Evolutionary conservation across 257 asterid species (phyloP).

Genomic region (Nyctanthes arbortristis): DNA sequence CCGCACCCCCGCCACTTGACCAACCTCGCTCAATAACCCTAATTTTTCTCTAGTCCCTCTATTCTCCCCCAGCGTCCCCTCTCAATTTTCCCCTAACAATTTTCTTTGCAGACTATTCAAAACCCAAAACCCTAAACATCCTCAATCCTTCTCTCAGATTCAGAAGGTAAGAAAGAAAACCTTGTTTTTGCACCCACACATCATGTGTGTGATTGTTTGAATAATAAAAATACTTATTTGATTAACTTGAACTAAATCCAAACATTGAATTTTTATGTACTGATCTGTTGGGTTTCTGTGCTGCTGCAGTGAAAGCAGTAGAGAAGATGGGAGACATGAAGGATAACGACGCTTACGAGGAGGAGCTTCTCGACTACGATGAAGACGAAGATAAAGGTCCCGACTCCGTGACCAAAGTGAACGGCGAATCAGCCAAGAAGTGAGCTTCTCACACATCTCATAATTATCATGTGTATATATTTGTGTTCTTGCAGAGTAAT

Average conservation of each 20-base stretch:
- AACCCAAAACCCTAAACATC: background rate
- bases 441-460: background rate
- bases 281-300: background rate
- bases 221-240: background rate
- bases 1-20: background rate
- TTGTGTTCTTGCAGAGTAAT: background rate
- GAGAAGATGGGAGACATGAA: constrained; percentile 67
- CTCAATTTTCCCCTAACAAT: background rate
- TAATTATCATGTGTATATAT: background rate
- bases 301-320: background rate
- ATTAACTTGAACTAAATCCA: background rate
- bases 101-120: constrained; percentile 1
- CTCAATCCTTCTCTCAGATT: background rate
- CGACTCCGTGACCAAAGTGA: constrained; percentile 26
- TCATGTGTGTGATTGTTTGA: too few relatives aligned
- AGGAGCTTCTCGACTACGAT: constrained; percentile 94
- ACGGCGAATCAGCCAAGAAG: constrained; percentile 4
- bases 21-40: background rate
- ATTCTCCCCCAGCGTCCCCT: background rate
- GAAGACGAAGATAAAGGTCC: constrained; percentile 82
- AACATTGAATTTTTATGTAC: background rate
- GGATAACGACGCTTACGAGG: constrained; percentile 86
- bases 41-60: background rate
- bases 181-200: too few relatives aligned
- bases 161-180: too few relatives aligned